Base-by-base conservation (phyloP, 306 rosid genomes). In the Carpinus fangiana region DNA sequence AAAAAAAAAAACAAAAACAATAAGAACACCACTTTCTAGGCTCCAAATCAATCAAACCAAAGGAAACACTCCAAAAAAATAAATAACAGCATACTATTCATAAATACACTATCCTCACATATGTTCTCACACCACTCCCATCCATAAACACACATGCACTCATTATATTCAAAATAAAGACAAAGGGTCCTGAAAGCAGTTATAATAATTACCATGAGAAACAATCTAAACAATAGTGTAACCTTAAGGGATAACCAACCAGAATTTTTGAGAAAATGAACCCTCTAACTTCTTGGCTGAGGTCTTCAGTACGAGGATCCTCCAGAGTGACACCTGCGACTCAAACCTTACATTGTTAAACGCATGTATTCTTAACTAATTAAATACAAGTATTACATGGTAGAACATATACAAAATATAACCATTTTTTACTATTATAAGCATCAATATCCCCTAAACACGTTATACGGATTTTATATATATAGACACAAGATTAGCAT, bases 231-330 rank as follows among this genome's bases (percentile, higher is more conserved):
- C 1, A 75, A 70, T 38, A 59, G 75, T 43, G 71, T 66, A 78
- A 76, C 60, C 45, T 68, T 52, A 72, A 77, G 79, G 72, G 73
- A 75, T 52, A 70, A 90, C 98, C 77, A 69, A 92, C 98, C 98
- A 95, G 88, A 88, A 95, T 88, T 86, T 92, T 95, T 23, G 98
- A 86, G 88, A 95, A 91, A 87, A 95, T 92, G 82, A 95, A 93
- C 83, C 98, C 98, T 90, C 97, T 90, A 78, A 93, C 98, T 81
- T 95, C 98, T 92, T 95, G 98, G 86, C 89, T 95, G 79, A 95
- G 98, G 88, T 95, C 98, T 91, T 95, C 98, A 4, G 90, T 95
- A 64, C 86, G 93, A 77, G 98, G 96, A 90, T 95, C 98, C 89
- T 95, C 98, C 77, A 95, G 71, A 38, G 92, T 92, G 84, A 95